phyloP scores from a whole-genome alignment of 306 rosid genomes.

The Quercus rubra region DNA sequence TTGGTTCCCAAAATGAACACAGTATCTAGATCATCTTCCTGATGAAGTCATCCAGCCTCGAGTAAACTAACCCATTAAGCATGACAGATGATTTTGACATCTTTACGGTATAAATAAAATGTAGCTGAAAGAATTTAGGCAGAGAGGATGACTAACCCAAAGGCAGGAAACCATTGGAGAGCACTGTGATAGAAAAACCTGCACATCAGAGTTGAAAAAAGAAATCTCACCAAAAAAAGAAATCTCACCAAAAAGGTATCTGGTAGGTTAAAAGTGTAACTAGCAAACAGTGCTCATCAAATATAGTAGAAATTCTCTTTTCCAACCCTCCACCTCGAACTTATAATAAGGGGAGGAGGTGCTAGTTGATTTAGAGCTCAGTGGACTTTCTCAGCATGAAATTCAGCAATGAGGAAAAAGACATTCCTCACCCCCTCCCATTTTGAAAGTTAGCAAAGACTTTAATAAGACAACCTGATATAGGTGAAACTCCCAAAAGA shows the following conservation, averaged over 20 bases:
- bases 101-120: neutral
- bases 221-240: constrained; percentile 13
- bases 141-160: constrained; percentile 55
- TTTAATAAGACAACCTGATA: neutral
- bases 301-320: neutral
- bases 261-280: neutral
- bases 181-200: constrained; percentile 95
- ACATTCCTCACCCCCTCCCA: too few species aligned
- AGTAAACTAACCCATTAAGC: neutral
- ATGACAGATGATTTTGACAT: neutral
- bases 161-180: constrained; percentile 85
- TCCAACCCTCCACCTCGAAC: too few species aligned
- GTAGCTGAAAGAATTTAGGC: constrained; percentile 11
- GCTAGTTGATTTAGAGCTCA: too few species aligned
- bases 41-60: neutral
- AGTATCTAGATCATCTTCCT: neutral
- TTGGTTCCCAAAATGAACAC: neutral
- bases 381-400: neutral
- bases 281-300: neutral
- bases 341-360: too few species aligned
- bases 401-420: neutral
- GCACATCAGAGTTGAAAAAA: constrained; percentile 24
- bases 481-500: neutral
- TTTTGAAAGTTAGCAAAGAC: neutral
- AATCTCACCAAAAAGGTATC: constrained; percentile 8